Evolutionary conservation across 345 rosid species (phyloP).

Genomic region (Excoecaria agallocha): DNA sequence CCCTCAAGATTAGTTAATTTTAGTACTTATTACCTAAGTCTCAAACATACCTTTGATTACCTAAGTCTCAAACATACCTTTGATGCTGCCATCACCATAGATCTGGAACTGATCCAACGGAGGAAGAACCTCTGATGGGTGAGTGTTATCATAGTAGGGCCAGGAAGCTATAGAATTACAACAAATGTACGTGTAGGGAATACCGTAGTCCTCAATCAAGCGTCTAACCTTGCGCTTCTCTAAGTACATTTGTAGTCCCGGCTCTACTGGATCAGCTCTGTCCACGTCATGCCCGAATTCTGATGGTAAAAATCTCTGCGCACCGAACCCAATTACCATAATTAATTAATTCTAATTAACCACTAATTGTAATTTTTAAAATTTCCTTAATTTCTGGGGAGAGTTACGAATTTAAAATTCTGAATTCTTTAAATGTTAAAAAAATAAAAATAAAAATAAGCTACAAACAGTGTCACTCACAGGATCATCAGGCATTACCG

Average conservation of each 20-base stretch:
- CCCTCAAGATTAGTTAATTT: too few species aligned
- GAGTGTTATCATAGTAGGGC: slow-evolving; percentile 65
- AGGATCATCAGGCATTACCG: too few species aligned
- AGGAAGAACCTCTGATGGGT: slow-evolving; percentile 59
- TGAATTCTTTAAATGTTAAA: too few species aligned
- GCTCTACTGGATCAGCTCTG: slow-evolving; percentile 63
- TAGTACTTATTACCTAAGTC: neutral
- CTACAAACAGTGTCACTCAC: too few species aligned
- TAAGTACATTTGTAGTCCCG: slow-evolving; percentile 49
- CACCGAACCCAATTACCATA: neutral
- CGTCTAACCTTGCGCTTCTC: slow-evolving; percentile 54
- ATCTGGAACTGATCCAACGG: slow-evolving; percentile 61
- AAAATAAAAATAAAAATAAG: too few species aligned
- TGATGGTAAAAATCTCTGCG: slow-evolving; percentile 67
- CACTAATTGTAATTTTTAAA: too few species aligned
- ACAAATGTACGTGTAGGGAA: slow-evolving; percentile 63
- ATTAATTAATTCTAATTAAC: neutral
- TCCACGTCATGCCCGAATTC: slow-evolving; percentile 76
- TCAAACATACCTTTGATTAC: too few species aligned
- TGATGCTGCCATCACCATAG: slow-evolving; percentile 65
- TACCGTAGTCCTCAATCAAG: slow-evolving; percentile 32
- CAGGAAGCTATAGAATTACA: slow-evolving; percentile 79
- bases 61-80: slow-evolving; percentile 41
- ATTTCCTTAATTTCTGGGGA: too few species aligned
- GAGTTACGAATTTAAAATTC: too few species aligned